Evolutionary conservation across 2,329 filamentous ascomycete genomes (phyloP), one percentile per base, ranked within the genome.

Genomic region (Zalaria sp.): DNA sequence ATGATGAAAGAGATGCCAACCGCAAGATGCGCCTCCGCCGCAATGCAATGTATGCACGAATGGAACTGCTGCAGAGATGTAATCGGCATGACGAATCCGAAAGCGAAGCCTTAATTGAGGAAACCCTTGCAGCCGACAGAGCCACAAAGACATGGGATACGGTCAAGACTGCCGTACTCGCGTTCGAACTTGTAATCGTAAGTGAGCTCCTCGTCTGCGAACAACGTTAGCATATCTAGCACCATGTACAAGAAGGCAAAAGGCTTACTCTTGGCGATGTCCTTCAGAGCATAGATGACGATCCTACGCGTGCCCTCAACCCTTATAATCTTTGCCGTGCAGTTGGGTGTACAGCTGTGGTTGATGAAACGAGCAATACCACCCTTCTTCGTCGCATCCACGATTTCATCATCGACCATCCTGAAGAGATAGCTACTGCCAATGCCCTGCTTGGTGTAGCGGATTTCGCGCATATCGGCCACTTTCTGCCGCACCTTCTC

Each of bases 111-210:
- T 76, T 72, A 98, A 66, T 98, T 98, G 65, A 98, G 84, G 70
- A 96, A 98, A 49, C 91, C 91, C 71, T 98, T 98, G 71, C 91
- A 98, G 38, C 86, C 87, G 27, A 88, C 79, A 35, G 89, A 95
- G 46, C 91, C 91, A 63, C 91, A 98, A 39, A 98, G 79, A 69
- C 91, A 98, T 39, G 91, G 91, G 54, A 98, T 95, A 49, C 91
- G 85, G 62, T 98, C 91, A 48, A 87, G 77, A 52, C 86, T 93
- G 56, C 87, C 87, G 56, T 93, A 85, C 65, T 98, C 91, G 54
- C 91, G 83, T 68, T 98, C 91, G 62, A 98, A 98, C 64, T 98
- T 98, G 75, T 98, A 98, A 69, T 98, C 91, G 68, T 98, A 98
- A 2, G 91, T 98, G 60, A 98, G 79, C 70, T 98, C 91, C 66